phyloP scores from a whole-genome alignment of 202 grass and related monocot genomes.

The Alloteropsis angusta region DNA sequence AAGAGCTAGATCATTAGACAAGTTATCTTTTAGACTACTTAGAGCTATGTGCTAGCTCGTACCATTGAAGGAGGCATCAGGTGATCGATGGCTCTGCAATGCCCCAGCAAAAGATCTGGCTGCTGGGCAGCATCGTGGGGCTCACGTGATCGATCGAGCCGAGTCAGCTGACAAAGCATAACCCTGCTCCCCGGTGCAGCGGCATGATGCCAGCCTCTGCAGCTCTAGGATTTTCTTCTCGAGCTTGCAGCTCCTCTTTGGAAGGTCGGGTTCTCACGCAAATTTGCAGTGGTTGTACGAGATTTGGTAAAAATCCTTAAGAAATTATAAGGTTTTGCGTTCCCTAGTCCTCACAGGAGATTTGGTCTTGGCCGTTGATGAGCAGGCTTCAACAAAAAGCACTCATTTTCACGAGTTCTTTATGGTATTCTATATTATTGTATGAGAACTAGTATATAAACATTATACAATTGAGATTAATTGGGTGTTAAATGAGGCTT shows the following conservation, averaged over 20 bases:
- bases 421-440: no score
- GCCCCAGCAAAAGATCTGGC: constrained; percentile 4
- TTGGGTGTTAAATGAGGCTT: no score
- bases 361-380: no score
- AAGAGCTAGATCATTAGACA: no score
- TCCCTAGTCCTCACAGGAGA: no score
- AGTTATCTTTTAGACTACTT: no score
- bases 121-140: constrained; percentile 30
- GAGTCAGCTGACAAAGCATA: not conserved
- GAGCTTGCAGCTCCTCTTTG: not conserved
- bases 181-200: not conserved
- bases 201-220: not conserved
- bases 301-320: not conserved
- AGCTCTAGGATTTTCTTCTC: not conserved
- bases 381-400: no score
- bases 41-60: no score
- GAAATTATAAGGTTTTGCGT: not conserved
- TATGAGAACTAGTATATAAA: no score
- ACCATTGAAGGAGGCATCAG: no score
- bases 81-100: not conserved
- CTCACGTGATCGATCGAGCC: constrained; percentile 26
- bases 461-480: no score
- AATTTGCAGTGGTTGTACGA: not conserved
- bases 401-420: no score
- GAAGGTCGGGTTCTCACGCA: not conserved